phyloP scores from a whole-genome alignment of 2,329 filamentous ascomycete genomes.

The Talaromyces sp. region DNA sequence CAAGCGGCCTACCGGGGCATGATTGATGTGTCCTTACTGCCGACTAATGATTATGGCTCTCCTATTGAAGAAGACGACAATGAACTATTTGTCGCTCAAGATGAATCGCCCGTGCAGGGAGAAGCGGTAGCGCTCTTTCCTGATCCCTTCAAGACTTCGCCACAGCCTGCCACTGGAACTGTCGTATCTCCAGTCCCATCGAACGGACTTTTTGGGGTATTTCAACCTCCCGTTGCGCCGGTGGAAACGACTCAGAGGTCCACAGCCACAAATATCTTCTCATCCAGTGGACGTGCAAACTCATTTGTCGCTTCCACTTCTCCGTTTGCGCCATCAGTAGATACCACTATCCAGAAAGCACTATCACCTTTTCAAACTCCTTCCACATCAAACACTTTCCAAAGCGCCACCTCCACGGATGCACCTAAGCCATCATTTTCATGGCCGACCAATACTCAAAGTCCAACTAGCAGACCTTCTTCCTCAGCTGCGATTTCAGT shows the following conservation, averaged over 20 bases:
- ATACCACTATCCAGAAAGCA: not conserved
- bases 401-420: not conserved
- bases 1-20: slow-evolving; percentile 50
- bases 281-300: not conserved
- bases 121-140: not conserved
- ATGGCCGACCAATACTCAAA: not conserved
- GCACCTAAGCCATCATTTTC: slow-evolving; percentile 3
- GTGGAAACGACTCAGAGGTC: not conserved
- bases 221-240: not conserved
- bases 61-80: slow-evolving; percentile 32
- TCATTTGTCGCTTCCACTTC: not conserved
- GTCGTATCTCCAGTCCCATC: not conserved
- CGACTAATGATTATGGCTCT: slow-evolving; percentile 27
- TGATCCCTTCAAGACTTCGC: not conserved
- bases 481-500: not conserved
- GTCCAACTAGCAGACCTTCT: not conserved
- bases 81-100: slow-evolving; percentile 37
- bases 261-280: not conserved
- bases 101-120: slow-evolving; percentile 28
- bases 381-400: not conserved
- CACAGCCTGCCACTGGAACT: not conserved
- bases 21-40: slow-evolving; percentile 44
- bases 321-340: not conserved
- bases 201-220: not conserved
- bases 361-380: not conserved